phyloP scores from a whole-genome alignment of 2,329 filamentous ascomycete genomes.

The Pezicula rhizophila region DNA sequence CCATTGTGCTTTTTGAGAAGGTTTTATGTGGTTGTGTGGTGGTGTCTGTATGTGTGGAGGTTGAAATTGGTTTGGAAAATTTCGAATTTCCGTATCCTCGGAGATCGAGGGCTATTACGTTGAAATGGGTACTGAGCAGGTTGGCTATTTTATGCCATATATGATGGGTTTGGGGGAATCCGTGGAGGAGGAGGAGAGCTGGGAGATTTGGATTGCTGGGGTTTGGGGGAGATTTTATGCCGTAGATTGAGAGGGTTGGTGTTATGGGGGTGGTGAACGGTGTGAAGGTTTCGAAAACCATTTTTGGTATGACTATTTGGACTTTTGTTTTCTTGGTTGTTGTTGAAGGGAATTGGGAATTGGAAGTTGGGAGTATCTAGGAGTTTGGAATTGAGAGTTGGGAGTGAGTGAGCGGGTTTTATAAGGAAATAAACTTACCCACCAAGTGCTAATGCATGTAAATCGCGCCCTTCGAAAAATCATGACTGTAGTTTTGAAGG shows the following conservation, averaged over 20 bases:
- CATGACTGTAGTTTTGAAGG: too few species aligned
- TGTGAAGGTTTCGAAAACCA: too few species aligned
- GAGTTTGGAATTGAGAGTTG: too few species aligned
- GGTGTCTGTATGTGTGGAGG: conserved; percentile 25
- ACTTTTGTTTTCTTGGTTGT: too few species aligned
- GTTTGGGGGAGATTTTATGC: conserved; percentile 29
- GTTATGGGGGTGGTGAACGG: conserved; percentile 26
- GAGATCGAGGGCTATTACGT: conserved; percentile 40
- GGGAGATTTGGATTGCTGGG: conserved; percentile 35
- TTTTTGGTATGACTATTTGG: too few species aligned
- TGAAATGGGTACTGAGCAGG: conserved; percentile 33
- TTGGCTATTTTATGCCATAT: conserved; percentile 45
- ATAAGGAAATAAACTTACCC: too few species aligned
- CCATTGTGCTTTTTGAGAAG: conserved; percentile 41
- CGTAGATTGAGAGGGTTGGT: conserved; percentile 31
- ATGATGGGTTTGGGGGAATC: conserved; percentile 45
- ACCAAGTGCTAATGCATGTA: too few species aligned
- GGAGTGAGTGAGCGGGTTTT: too few species aligned
- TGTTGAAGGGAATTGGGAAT: too few species aligned
- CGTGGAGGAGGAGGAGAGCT: conserved; percentile 42
- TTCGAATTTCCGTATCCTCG: conserved; percentile 39
- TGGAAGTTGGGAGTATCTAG: too few species aligned
- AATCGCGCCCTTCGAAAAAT: too few species aligned
- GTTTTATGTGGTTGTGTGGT: conserved; percentile 9
- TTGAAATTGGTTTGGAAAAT: conserved; percentile 32